Base-by-base conservation (phyloP, 371 early-diverging fungal species). In the Catenaria anguillulae region DNA sequence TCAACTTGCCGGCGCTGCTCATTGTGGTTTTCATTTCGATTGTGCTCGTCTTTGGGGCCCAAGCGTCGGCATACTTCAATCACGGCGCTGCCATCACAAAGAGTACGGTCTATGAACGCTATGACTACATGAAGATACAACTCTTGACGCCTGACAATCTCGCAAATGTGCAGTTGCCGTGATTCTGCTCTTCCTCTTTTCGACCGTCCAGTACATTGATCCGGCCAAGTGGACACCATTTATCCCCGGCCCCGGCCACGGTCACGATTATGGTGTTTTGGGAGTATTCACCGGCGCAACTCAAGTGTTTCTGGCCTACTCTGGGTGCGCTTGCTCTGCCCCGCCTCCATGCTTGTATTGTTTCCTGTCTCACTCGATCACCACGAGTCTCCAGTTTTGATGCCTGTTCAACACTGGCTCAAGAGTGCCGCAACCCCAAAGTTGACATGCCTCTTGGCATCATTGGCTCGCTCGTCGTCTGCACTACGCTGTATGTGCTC, bases 311-410 rank as follows among this genome's bases (percentile, higher is more conserved):
- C 50, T 64, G 58, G 55, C 70, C 66, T n/a, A 24, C 66, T 31
- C 12, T 67, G 15, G 93, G 91, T 33, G 67, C 92, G 17, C 80
- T 89, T 46, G 19, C n/a, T n/a, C n/a, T 19, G n/a, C 48, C 19
- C n/a, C n/a, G 48, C n/a, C n/a, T 46, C 48, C 19, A 19, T 37
- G 8, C 8, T 37, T 37, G 8, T 8, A 37, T 13, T 8, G 4
- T 13, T 37, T 37, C 37, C 24, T 56, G 29, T 82, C 89, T 19
- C 90, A 87, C n/a, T n/a, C n/a, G n/a, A n/a, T n/a, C n/a, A n/a
- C n/a, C n/a, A n/a, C n/a, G n/a, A n/a, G n/a, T n/a, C 64, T 85
- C 87, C 69, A 91, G 92, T 26, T 91, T 90, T 70, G 93, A 92
- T 69, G 81, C 89, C 13, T 85, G 92, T 17, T 84, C 90, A 0